Percentiles rank a stretch among this genome's conserved stretches.
Conservation (phyloP, 1,284 basidiomycete genomes). For the Fomitiporia mediterranea region DNA sequence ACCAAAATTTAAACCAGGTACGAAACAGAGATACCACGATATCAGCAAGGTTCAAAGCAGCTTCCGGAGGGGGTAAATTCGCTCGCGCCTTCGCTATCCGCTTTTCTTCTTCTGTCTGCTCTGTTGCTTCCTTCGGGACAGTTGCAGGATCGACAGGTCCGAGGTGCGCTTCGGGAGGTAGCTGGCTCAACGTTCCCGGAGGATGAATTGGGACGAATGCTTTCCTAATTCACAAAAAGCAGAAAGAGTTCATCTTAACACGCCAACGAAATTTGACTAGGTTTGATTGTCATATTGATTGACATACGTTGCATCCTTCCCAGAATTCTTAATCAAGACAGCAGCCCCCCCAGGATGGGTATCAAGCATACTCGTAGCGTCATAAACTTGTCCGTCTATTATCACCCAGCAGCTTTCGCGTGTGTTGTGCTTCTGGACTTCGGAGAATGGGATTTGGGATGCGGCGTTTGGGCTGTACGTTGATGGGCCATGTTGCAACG, state of each 20-base stretch:
- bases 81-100: constrained; percentile 38
- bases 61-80: constrained; percentile 37
- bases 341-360: constrained; percentile 49
- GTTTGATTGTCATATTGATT: neutral
- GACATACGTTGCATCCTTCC: constrained; percentile 50
- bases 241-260: neutral
- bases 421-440: constrained; percentile 49
- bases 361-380: constrained; percentile 40
- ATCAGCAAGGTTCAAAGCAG: constrained; percentile 43
- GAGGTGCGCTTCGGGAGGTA: constrained; percentile 33
- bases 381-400: constrained; percentile 37
- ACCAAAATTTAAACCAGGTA: neutral
- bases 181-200: constrained; percentile 29
- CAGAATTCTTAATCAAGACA: constrained; percentile 46
- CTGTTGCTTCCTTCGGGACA: constrained; percentile 30
- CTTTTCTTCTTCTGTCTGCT: constrained; percentile 39
- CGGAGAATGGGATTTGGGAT: constrained; percentile 36
- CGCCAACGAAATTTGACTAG: neutral
- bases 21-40: constrained; percentile 32
- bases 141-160: constrained; percentile 45
- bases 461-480: constrained; percentile 6
- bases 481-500: neutral
- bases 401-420: constrained; percentile 49
- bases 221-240: constrained; percentile 24
- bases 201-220: constrained; percentile 37